phyloP scores from a whole-genome alignment of 2,329 filamentous ascomycete genomes.

The Cladosporium sphaerospermum region DNA sequence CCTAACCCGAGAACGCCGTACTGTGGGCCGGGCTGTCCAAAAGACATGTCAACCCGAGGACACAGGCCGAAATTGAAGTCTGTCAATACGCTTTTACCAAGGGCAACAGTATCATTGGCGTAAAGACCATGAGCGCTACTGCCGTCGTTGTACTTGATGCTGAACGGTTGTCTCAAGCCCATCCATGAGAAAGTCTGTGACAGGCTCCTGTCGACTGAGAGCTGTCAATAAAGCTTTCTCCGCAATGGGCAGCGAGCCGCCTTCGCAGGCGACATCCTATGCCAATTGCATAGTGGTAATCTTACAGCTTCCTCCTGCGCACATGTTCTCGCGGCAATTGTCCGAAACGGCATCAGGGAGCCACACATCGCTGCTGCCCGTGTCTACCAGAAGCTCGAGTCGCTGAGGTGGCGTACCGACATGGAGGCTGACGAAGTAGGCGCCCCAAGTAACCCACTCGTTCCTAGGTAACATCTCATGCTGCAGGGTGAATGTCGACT shows the following conservation, averaged over 20 bases:
- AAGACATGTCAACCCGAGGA: neutral
- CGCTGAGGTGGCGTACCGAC: conserved; percentile 12
- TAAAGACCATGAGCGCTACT: neutral
- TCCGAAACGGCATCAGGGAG: neutral
- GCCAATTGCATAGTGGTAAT: no score
- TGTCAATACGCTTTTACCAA: neutral
- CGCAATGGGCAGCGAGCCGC: no score
- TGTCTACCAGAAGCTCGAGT: conserved; percentile 9
- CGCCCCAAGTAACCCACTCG: neutral
- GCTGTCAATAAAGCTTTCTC: no score
- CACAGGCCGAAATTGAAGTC: conserved; percentile 1
- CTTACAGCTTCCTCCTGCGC: neutral
- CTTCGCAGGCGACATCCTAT: no score
- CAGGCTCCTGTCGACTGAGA: neutral
- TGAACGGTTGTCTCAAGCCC: neutral
- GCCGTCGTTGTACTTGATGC: neutral
- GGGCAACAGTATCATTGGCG: neutral
- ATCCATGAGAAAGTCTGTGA: neutral
- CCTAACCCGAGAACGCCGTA: conserved; percentile 7
- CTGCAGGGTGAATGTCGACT: neutral
- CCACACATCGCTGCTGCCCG: conserved; percentile 12
- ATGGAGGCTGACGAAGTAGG: neutral
- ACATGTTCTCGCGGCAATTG: neutral
- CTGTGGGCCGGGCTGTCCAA: neutral
- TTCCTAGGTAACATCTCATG: no score